phyloP scores from a whole-genome alignment of 192 early-diverging fungal genomes.

The Podila minutissima region DNA sequence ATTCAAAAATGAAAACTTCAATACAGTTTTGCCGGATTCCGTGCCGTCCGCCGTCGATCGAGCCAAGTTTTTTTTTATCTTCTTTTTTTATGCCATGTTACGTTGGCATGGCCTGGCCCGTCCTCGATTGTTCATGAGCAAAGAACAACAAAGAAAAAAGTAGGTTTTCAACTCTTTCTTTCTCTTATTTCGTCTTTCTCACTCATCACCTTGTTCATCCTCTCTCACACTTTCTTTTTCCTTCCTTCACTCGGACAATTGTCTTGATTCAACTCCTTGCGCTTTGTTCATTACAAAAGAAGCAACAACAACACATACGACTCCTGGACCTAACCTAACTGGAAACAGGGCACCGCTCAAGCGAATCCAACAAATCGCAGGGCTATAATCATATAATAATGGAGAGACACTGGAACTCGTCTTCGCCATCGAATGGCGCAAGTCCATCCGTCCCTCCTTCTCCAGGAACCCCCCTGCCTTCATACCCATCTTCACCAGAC shows the following conservation, averaged over 20 bases:
- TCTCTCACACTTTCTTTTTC: not conserved
- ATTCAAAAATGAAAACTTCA: too few species aligned
- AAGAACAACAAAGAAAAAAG: too few species aligned
- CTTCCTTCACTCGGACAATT: not conserved
- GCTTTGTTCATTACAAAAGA: not conserved
- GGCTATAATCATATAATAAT: not conserved
- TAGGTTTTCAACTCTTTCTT: not conserved
- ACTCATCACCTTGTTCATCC: not conserved
- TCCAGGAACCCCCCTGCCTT: not conserved
- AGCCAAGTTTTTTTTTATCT: too few species aligned
- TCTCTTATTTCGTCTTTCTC: not conserved
- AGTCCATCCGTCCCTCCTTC: not conserved
- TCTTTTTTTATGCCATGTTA: too few species aligned
- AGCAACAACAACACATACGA: too few species aligned
- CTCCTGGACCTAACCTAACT: too few species aligned
- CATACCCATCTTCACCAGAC: not conserved
- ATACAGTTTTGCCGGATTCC: too few species aligned
- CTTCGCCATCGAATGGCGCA: not conserved
- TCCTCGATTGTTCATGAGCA: too few species aligned
- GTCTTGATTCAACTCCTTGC: not conserved
- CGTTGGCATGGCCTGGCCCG: too few species aligned
- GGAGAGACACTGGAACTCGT: constrained; percentile 5
- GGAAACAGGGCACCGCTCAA: too few species aligned
- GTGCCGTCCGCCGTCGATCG: too few species aligned
- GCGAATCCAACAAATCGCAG: too few species aligned